phyloP scores from a whole-genome alignment of 2,329 filamentous ascomycete genomes.

The Curvularia eragrostidis region DNA sequence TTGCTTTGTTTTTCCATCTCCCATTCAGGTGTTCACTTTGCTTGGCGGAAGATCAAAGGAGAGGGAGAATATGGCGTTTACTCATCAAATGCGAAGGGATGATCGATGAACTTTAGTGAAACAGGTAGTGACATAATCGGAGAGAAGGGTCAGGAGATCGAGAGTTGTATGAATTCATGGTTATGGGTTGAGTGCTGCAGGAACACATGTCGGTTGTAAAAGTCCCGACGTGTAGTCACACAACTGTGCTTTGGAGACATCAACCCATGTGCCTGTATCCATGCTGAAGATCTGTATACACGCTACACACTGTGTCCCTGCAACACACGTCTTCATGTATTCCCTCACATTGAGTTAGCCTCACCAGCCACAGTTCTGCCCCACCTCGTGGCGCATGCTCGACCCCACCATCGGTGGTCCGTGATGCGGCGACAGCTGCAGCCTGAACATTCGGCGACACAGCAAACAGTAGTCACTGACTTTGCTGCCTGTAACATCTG shows the following conservation, averaged over 20 bases:
- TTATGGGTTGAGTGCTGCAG: background rate
- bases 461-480: constrained; percentile 5
- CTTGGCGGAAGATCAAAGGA: background rate
- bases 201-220: background rate
- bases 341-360: background rate
- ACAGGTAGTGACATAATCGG: background rate
- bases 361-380: constrained; percentile 12
- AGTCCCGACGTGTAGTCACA: background rate
- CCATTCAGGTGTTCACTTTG: background rate
- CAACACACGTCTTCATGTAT: background rate
- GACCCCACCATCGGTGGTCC: constrained; percentile 15
- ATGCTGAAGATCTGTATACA: constrained; percentile 1
- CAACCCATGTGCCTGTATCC: background rate
- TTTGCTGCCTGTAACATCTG: constrained; percentile 12
- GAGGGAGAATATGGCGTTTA: background rate
- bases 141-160: background rate
- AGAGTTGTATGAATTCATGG: background rate
- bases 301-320: background rate
- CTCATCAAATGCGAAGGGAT: background rate
- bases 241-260: too few relatives aligned
- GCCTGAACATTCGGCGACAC: constrained; percentile 12
- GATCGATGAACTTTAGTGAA: background rate
- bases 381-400: constrained; percentile 14
- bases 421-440: constrained; percentile 13
- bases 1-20: background rate